Evolutionary conservation across 2,329 filamentous ascomycete genomes (phyloP).

Genomic region (Sordariomycetes sp.): DNA sequence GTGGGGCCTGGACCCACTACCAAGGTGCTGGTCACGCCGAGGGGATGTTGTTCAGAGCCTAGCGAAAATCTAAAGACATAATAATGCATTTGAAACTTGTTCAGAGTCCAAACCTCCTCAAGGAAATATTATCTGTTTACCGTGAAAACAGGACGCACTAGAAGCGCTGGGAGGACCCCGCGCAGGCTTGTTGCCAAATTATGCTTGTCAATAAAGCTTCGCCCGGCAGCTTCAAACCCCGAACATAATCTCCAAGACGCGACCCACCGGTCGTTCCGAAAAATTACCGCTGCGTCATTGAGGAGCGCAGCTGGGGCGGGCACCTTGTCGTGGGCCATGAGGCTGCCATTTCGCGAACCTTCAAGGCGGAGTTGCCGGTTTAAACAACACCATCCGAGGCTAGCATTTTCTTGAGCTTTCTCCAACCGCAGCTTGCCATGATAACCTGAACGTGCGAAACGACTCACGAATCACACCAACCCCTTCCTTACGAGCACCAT

Average conservation of each 20-base stretch:
- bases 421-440: neutral
- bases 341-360: too few species aligned
- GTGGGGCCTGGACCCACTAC: neutral
- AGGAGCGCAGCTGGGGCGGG: too few species aligned
- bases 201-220: neutral
- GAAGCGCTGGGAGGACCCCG: neutral
- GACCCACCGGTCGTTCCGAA: neutral
- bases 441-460: neutral
- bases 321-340: too few species aligned
- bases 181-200: neutral
- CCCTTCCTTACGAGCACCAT: constrained; percentile 22
- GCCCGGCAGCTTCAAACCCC: neutral
- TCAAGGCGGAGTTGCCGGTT: neutral
- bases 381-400: neutral
- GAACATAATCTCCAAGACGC: neutral
- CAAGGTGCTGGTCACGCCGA: neutral
- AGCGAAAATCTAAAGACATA: neutral
- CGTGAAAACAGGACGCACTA: neutral
- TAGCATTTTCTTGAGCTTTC: neutral
- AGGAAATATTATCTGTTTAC: neutral
- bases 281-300: constrained; percentile 1
- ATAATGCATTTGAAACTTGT: neutral
- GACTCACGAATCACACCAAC: neutral
- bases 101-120: neutral
- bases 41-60: neutral